Conservation (phyloP, 177 flowering plant species). For the Vitis hybrid region DNA sequence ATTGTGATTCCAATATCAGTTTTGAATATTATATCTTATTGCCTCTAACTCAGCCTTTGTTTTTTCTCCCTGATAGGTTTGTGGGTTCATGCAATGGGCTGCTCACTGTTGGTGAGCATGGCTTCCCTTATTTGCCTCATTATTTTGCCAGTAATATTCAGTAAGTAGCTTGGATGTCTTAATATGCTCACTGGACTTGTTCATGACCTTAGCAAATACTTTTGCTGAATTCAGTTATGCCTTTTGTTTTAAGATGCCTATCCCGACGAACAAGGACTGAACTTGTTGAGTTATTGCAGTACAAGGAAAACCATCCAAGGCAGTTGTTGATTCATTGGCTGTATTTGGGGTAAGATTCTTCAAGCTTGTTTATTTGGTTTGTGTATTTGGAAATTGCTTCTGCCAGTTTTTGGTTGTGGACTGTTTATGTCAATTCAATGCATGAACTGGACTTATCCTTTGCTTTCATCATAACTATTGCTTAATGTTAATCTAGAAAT, state of each 20-base stretch:
- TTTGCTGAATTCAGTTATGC: not conserved
- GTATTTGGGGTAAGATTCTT: slow-evolving; percentile 84
- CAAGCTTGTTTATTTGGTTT: slow-evolving; percentile 9
- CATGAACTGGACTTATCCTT: no score
- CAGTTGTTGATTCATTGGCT: slow-evolving; percentile 86
- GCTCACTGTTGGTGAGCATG: slow-evolving; percentile 97
- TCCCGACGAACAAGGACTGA: slow-evolving; percentile 1
- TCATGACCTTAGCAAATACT: not conserved
- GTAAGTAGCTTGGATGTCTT: slow-evolving; percentile 48
- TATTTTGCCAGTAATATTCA: slow-evolving; percentile 71
- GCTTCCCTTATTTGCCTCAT: slow-evolving; percentile 92
- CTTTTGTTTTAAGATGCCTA: not conserved
- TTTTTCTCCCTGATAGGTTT: slow-evolving; percentile 45
- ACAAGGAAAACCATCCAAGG: slow-evolving; percentile 89
- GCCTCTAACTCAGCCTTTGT: not conserved
- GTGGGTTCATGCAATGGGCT: slow-evolving; percentile 85
- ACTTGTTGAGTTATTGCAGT: slow-evolving; percentile 50
- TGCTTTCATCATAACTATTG: no score
- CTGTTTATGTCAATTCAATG: not conserved
- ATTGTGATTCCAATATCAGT: not conserved
- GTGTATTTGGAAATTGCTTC: not conserved
- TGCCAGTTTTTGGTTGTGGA: not conserved
- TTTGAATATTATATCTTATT: not conserved
- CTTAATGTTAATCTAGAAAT: no score
- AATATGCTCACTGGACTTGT: not conserved